These are phyloP conservation scores for Beta macrorhiza DNA, from an alignment of 179 eudicot species.

Conservation along the genomic window DNA sequence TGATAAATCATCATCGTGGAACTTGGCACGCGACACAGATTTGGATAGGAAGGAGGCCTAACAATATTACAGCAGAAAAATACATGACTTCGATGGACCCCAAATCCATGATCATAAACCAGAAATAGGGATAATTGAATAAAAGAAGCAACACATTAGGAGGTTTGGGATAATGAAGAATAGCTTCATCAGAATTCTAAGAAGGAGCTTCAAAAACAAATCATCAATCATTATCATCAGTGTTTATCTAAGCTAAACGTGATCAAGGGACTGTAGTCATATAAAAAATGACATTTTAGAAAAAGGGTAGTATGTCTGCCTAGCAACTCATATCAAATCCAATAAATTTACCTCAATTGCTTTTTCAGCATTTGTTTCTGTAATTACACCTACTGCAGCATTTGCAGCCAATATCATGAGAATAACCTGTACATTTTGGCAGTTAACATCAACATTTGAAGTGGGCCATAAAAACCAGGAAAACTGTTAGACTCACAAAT, in stretches of 20 bases:
- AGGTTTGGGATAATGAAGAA: background rate
- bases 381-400: constrained; percentile 98
- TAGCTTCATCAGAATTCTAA: background rate
- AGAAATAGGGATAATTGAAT: background rate
- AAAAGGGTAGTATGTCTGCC: background rate
- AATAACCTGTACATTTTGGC: constrained; percentile 66
- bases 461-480: background rate
- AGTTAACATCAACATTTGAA: constrained; percentile 13
- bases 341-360: constrained; percentile 76
- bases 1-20: background rate
- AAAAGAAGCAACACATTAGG: background rate
- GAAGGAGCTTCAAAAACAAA: background rate
- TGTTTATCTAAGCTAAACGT: background rate
- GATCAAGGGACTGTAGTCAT: background rate
- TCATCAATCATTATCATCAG: background rate
- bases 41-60: background rate
- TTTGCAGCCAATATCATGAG: constrained; percentile 98
- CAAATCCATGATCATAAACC: background rate
- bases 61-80: background rate
- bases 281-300: background rate
- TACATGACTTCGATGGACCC: background rate
- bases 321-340: background rate
- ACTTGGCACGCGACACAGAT: background rate
- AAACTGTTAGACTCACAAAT: no score
- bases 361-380: constrained; percentile 99